A percentile compares a stretch with the other conserved stretches of the same genome.
These are phyloP conservation scores for Talaromyces verruculosus DNA, from an alignment of 2,329 filamentous ascomycete species.

Conservation along the genomic window DNA sequence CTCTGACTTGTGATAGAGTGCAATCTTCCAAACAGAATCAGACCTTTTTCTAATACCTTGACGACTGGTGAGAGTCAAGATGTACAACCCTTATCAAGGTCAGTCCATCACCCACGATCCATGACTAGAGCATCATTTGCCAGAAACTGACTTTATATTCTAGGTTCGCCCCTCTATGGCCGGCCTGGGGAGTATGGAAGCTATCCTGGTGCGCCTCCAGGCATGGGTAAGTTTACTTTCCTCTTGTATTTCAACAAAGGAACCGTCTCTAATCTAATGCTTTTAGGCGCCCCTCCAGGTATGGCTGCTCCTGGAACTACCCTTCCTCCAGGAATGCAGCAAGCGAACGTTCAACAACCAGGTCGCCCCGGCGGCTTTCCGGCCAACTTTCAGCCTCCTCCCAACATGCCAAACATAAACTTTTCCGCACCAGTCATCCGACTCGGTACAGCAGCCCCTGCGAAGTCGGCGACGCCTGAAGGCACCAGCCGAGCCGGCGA, in stretches of 20 bases:
- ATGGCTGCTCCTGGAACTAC: slow-evolving; percentile 77
- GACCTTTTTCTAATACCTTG: background rate
- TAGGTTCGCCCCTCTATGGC: slow-evolving; percentile 62
- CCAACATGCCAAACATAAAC: slow-evolving; percentile 96
- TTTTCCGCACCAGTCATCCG: slow-evolving; percentile 96
- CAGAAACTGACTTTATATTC: background rate
- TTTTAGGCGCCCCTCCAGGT: slow-evolving; percentile 68
- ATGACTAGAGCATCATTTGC: background rate
- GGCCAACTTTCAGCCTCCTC: slow-evolving; percentile 79
- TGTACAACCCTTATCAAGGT: slow-evolving; percentile 50
- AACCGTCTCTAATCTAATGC: slow-evolving; percentile 16
- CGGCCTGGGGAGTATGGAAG: slow-evolving; percentile 70
- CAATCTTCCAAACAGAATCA: background rate
- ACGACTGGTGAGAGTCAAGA: slow-evolving; percentile 23
- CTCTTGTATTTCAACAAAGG: background rate
- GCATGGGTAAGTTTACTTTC: slow-evolving; percentile 66
- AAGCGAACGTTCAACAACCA: slow-evolving; percentile 70
- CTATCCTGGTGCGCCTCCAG: slow-evolving; percentile 74
- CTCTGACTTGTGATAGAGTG: background rate
- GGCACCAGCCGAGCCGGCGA: slow-evolving; percentile 48
- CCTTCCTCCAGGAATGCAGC: slow-evolving; percentile 74
- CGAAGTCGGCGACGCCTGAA: slow-evolving; percentile 57
- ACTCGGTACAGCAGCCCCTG: slow-evolving; percentile 70
- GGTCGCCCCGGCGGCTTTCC: slow-evolving; percentile 80
- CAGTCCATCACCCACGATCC: slow-evolving; percentile 22